phyloP scores from a whole-genome alignment of 1,284 basidiomycete species.

The Bondarzewia mesenterica region DNA sequence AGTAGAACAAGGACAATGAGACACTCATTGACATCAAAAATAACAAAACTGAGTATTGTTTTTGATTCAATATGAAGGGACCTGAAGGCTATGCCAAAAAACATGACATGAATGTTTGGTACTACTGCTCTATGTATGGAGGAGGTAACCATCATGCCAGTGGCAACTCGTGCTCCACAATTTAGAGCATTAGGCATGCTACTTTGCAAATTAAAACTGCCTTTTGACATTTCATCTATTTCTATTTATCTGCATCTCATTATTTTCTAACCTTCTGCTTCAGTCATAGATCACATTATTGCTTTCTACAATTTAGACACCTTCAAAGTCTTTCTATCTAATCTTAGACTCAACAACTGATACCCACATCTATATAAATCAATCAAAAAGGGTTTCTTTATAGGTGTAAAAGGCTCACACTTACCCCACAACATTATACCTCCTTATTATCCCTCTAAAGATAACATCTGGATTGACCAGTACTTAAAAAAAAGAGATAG shows the following conservation, averaged over 20 bases:
- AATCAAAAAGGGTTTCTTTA: conserved; percentile 24
- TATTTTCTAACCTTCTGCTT: neutral
- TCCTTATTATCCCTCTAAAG: conserved; percentile 18
- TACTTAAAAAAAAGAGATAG: conserved; percentile 23
- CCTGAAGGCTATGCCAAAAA: neutral
- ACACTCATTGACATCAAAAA: neutral
- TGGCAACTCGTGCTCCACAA: conserved; percentile 2
- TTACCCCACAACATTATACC: conserved; percentile 17
- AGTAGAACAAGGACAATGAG: neutral
- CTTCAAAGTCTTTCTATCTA: conserved; percentile 10
- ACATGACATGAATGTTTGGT: neutral
- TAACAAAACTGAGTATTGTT: neutral
- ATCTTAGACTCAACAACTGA: conserved; percentile 8
- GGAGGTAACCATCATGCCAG: conserved; percentile 8
- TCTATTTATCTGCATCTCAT: neutral
- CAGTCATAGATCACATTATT: conserved; percentile 6
- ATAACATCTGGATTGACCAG: conserved; percentile 13
- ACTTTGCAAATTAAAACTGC: neutral
- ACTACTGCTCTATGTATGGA: conserved; percentile 13
- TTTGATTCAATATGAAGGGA: neutral
- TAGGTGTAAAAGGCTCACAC: conserved; percentile 22
- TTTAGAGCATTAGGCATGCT: neutral
- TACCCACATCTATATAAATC: conserved; percentile 24
- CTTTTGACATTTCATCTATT: neutral
- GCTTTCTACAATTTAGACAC: conserved; percentile 13